Base-by-base conservation (phyloP, 306 rosid species). In the Alnus rubra region DNA sequence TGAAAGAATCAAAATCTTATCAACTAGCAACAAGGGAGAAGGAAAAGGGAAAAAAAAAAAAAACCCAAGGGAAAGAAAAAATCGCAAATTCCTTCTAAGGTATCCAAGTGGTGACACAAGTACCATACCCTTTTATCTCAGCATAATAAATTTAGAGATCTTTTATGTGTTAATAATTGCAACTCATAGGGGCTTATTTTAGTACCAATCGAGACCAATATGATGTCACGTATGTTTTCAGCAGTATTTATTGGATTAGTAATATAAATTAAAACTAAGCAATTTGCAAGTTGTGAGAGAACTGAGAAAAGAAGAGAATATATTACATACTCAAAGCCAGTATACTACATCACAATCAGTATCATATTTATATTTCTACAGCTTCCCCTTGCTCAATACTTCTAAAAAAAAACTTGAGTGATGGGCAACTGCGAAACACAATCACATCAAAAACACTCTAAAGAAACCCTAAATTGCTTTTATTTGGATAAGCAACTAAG, bases 1-100 rank as follows among this genome's bases (percentile, higher is more conserved):
- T 33, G 4, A 19, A 3, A 31, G 50, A 71, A 28, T 47, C 74
- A 45, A 71, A 68, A 48, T 13, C 44, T 9, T 39, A 72, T 49
- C 47, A 68, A 73, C 71, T 50, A 78, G 55, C 76, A 73, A 73
- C 54, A 63, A 31, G 33, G 44, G 67, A 65, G 65, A 71, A 19
- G n/a, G 18, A 63, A 51, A 73, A 53, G 16, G 5, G 1, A 73
- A 73, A 65, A 67, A 48, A 23, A 77, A 19, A 55, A 65, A 69
- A 64, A 23, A 44, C 13, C 60, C 18, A 62, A 60, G 58, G 76
- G 74, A 50, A 51, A 16, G 45, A 64, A 67, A 10, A 2, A 53
- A 53, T 5, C 2, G 28, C 59, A 9, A 15, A 53, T 53, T 53
- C 59, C 19, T 9, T 9, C 9, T 28, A 59, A 59, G 35, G 62